Percentiles rank a stretch among this genome's conserved stretches.
These are phyloP conservation scores for Pilatotrama ljubarskyi DNA, from an alignment of 768 basidiomycete genomes.

Conservation along the genomic window DNA sequence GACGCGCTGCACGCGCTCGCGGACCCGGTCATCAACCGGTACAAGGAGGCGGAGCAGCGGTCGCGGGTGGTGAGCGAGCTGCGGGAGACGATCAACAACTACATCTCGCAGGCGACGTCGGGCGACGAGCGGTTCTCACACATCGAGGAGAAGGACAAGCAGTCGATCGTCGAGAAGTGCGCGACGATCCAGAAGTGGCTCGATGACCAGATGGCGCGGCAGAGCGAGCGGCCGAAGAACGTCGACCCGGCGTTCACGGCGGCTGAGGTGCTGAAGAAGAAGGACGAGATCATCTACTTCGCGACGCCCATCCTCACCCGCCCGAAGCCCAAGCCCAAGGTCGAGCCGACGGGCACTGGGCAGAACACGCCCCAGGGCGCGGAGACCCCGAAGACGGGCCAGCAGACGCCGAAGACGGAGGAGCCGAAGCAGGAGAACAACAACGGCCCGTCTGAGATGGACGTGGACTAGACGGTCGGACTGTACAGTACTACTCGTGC, in stretches of 20 bases:
- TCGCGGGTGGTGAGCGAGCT: conserved; percentile 69
- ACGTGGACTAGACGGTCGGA: conserved; percentile 61
- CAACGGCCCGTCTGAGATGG: conserved; percentile 75
- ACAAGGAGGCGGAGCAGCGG: conserved; percentile 81
- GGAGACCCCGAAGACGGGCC: conserved; percentile 70
- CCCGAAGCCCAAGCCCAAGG: conserved; percentile 86
- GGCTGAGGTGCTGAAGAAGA: conserved; percentile 85
- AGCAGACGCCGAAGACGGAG: conserved; percentile 48
- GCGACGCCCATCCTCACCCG: conserved; percentile 87
- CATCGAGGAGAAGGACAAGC: conserved; percentile 87
- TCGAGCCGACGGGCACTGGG: conserved; percentile 35
- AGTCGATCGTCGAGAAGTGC: conserved; percentile 83
- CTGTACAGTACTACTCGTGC: neutral
- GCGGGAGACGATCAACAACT: conserved; percentile 86
- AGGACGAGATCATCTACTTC: conserved; percentile 90
- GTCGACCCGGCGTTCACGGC: conserved; percentile 80
- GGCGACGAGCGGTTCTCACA: conserved; percentile 85
- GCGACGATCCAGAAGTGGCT: conserved; percentile 94
- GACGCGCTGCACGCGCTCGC: conserved; percentile 83
- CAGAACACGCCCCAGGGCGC: conserved; percentile 43
- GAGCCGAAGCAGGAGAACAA: conserved; percentile 38
- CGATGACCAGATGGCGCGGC: conserved; percentile 85
- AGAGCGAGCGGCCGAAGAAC: conserved; percentile 88
- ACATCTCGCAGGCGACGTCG: conserved; percentile 80
- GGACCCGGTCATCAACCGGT: conserved; percentile 83